Percentiles rank a stretch among this genome's conserved stretches.
Conservation (phyloP, 192 early-diverging fungal species). For the Jimgerdemannia lactiflua region DNA sequence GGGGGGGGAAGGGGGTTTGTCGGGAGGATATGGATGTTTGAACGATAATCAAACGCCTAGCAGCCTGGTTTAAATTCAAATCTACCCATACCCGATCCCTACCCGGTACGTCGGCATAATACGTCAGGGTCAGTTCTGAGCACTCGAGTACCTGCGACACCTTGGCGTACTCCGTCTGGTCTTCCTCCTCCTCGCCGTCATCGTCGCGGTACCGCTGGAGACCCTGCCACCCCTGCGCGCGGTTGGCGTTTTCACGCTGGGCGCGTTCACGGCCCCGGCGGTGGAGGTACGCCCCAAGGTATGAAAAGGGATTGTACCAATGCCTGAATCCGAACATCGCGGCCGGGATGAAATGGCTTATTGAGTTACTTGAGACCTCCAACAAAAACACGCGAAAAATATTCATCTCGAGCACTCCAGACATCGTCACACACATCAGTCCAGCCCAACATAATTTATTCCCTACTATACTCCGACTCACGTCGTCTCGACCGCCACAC, state of each 20-base stretch:
- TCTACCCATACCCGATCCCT: background rate
- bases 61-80: too few species aligned
- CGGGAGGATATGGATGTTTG: too few species aligned
- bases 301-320: background rate
- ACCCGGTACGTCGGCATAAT: conserved; percentile 69
- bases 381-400: too few species aligned
- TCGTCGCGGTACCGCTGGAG: conserved; percentile 13
- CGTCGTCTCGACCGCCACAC: background rate
- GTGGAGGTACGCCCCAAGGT: background rate
- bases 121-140: conserved; percentile 49
- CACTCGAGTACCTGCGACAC: conserved; percentile 59
- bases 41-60: too few species aligned
- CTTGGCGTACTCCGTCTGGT: conserved; percentile 60
- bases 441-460: background rate
- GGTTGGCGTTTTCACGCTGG: background rate
- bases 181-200: conserved; percentile 2
- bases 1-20: too few species aligned
- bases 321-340: background rate
- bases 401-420: too few species aligned
- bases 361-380: too few species aligned
- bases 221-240: background rate
- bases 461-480: background rate
- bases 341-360: too few species aligned
- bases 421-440: background rate
- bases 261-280: background rate